Evolutionary conservation across 176 grass and related monocot genomes (phyloP).

Genomic region (Eragrostis curvula): DNA sequence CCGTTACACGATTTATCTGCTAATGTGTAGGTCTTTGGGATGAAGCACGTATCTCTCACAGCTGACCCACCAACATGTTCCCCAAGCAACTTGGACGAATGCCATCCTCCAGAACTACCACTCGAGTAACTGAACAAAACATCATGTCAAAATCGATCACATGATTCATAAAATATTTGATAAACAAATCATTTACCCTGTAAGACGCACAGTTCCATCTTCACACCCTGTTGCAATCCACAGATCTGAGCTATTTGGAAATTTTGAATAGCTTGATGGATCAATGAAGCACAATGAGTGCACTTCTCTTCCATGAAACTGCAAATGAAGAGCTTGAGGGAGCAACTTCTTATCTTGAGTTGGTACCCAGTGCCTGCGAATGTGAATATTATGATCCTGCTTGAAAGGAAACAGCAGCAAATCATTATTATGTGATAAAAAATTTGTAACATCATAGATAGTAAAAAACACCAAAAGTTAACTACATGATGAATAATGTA

Average conservation of each 20-base stretch:
- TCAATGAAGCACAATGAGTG: slow-evolving; percentile 82
- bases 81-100: slow-evolving; percentile 80
- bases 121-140: slow-evolving; percentile 60
- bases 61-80: slow-evolving; percentile 98
- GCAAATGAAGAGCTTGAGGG: slow-evolving; percentile 78
- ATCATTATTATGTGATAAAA: slow-evolving; percentile 20
- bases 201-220: slow-evolving; percentile 90
- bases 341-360: slow-evolving; percentile 66
- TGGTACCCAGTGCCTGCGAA: slow-evolving; percentile 66
- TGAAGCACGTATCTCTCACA: slow-evolving; percentile 85
- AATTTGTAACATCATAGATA: neutral
- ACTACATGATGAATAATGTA: neutral
- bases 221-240: slow-evolving; percentile 90
- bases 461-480: slow-evolving; percentile 10
- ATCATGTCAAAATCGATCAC: slow-evolving; percentile 30
- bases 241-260: slow-evolving; percentile 35
- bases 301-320: slow-evolving; percentile 96
- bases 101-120: slow-evolving; percentile 66
- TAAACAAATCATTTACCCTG: slow-evolving; percentile 58
- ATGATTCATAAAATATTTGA: neutral
- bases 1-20: slow-evolving; percentile 38
- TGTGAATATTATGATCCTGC: slow-evolving; percentile 86
- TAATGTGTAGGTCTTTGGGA: slow-evolving; percentile 55
- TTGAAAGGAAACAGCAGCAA: slow-evolving; percentile 21
- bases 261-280: slow-evolving; percentile 47